phyloP scores from a whole-genome alignment of 2,329 filamentous ascomycete genomes.

The Lojkania enalia region DNA sequence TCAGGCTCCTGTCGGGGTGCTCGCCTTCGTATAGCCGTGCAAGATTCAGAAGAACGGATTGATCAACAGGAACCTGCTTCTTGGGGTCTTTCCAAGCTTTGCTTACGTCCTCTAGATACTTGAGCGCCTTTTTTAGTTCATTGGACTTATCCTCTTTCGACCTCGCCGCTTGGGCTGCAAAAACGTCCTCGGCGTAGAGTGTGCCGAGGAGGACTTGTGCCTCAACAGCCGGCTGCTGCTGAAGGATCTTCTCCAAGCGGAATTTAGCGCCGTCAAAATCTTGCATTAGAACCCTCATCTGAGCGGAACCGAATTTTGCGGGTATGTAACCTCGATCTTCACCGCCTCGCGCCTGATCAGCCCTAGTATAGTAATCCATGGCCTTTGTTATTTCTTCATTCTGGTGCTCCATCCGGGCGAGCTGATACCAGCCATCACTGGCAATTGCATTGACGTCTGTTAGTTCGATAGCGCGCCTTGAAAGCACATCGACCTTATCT shows the following conservation, averaged over 20 bases:
- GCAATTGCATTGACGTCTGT: conserved; percentile 96
- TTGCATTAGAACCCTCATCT: conserved; percentile 80
- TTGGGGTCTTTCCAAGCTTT: conserved; percentile 91
- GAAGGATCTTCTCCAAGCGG: conserved; percentile 89
- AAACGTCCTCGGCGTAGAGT: conserved; percentile 92
- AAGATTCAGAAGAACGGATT: conserved; percentile 87
- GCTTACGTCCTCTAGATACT: conserved; percentile 80
- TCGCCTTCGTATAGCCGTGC: conserved; percentile 87
- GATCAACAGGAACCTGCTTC: conserved; percentile 77
- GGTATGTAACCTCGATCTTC: conserved; percentile 89
- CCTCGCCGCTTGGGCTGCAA: conserved; percentile 71
- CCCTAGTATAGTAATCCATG: conserved; percentile 82
- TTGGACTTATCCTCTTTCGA: conserved; percentile 83
- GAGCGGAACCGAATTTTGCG: conserved; percentile 91
- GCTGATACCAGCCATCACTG: conserved; percentile 95
- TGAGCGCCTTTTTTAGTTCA: conserved; percentile 84
- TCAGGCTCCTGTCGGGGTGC: conserved; percentile 84
- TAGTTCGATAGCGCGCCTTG: conserved; percentile 90
- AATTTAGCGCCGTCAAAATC: conserved; percentile 93
- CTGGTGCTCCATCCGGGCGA: conserved; percentile 89
- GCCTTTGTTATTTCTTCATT: conserved; percentile 74
- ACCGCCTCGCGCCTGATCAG: conserved; percentile 89
- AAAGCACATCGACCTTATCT: conserved; percentile 79
- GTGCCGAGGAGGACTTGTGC: conserved; percentile 91
- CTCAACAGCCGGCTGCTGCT: conserved; percentile 79